These are phyloP conservation scores for Nitzschia putrida DNA, from an alignment of 108 stramenopile species.

Conservation along the genomic window DNA sequence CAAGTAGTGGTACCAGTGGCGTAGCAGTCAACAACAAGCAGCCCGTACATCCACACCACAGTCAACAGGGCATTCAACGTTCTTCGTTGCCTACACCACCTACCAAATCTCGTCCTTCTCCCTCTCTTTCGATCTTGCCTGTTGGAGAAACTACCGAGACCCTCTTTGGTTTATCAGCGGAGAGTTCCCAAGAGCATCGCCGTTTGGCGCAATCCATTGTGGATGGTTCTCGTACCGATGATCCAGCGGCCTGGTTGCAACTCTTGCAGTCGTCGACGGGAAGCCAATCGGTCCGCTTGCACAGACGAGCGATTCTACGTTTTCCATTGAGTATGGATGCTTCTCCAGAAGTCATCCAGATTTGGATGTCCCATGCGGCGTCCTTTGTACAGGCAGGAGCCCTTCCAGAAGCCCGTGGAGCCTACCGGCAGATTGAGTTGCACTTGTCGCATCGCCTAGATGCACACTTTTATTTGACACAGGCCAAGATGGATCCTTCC, in stretches of 20 bases:
- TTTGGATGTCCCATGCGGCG: conserved; percentile 72
- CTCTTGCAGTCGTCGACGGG: conserved; percentile 25
- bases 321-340: conserved; percentile 41
- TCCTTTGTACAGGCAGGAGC: conserved; percentile 34
- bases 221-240: conserved; percentile 37
- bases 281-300: conserved; percentile 56
- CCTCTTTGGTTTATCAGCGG: conserved; percentile 54
- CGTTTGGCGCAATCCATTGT: conserved; percentile 34
- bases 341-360: conserved; percentile 35
- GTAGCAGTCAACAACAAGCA: too few relatives aligned
- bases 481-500: conserved; percentile 31
- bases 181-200: conserved; percentile 30
- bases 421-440: conserved; percentile 49
- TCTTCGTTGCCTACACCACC: too few relatives aligned
- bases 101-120: too few relatives aligned
- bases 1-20: too few relatives aligned
- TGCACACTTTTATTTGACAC: conserved; percentile 39
- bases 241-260: conserved; percentile 44
- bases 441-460: conserved; percentile 17
- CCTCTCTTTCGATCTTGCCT: conserved; percentile 47
- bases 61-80: too few relatives aligned
- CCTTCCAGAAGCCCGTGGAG: conserved; percentile 48
- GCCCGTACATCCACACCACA: too few relatives aligned
- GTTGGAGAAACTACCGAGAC: conserved; percentile 72
- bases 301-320: conserved; percentile 68